Base-by-base conservation (phyloP, 75 land plant genomes). In the Picea glauca region DNA sequence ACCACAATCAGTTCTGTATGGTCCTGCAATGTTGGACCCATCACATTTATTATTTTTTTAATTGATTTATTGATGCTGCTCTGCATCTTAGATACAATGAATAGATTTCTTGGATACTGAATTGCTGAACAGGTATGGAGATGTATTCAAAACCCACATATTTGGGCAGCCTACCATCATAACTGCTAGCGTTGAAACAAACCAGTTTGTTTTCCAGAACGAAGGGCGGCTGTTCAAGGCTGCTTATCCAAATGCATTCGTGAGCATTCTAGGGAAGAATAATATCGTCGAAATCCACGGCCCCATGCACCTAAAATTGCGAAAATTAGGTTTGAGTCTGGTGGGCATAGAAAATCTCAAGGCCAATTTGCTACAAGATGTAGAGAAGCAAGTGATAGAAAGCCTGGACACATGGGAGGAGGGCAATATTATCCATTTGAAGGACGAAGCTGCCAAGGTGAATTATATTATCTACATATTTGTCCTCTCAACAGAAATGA, bases 361-460 rank as follows among this genome's bases (percentile, higher is more conserved):
- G 58, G n/a, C 75, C 54, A 21, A 9, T 3, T 23, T 73, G 26
- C 23, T 73, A 50, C 26, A 50, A 46, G 54, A 46, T 40, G 58
- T 73, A 13, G 75, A 73, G 15, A 46, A 18, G 15, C 70, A 78
- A 6, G 84, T 88, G 0, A 13, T 58, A 2, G 83, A 67, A 35
- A 82, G 78, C 15, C 83, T 94, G 5, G 12, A 62, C 17, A 73
- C 70, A 2, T 94, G 97, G 94, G 81, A 88, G 58, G 33, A 59
- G 14, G 75, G 75, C 0, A 73, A 20, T 13, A 7, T 54, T n/a
- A 73, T 73, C 58, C 58, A 73, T 3, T n/a, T 73, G 12, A 73
- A 73, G 18, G 30, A 73, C 2, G 75, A 73, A 54, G 57, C 23
- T 23, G 56, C 54, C 21, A 73, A 73, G 75, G 75, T 46, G 54